Base-by-base conservation (phyloP, 306 rosid species). In the Quercus engelmannii region DNA sequence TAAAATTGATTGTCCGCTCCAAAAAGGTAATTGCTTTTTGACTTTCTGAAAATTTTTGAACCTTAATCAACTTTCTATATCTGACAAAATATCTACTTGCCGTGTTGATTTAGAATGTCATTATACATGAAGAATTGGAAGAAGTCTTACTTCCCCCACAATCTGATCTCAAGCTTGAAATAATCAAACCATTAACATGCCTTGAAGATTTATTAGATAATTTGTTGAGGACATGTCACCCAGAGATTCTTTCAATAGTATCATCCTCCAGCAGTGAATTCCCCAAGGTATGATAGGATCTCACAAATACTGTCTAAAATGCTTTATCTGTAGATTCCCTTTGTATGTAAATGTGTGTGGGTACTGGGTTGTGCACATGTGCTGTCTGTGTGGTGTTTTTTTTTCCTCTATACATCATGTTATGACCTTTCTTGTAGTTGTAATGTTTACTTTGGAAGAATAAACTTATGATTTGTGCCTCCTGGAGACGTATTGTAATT, bases 1-100 rank as follows among this genome's bases (percentile, higher is more conserved):
- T 46, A 67, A 84, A 74, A 76, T 79, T 87, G 86, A 65, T 87
- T 82, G 77, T 87, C 71, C 75, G 79, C 23, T 81, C 88, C 41
- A 76, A 26, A 9, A 84, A 79, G 90, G 90, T 87, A 76, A n/a
- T 55, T 14, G 56, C 56, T 71, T 75, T 78, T 20, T 1, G 19
- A 59, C 70, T 64, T 49, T 64, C 12, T 28, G 46, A 31, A 30
- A 64, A 6, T 28, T 15, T 64, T 28, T 64, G 70, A 64, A 5
- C 31, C 20, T 64, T 64, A 6, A 30, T 64, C 2, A 14, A 64
- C 46, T 30, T 17, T 6, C 70, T 14, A 64, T 11, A 26, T 64
- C 70, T 64, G 70, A 64, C 21, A 26, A 71, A 75, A 68, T 63
- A 10, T 59, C 77, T 79, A 10, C 64, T 55, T 81, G 69, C 75